These are phyloP conservation scores for Iberis pinnata DNA, from an alignment of 345 rosid species.

Conservation along the genomic window DNA sequence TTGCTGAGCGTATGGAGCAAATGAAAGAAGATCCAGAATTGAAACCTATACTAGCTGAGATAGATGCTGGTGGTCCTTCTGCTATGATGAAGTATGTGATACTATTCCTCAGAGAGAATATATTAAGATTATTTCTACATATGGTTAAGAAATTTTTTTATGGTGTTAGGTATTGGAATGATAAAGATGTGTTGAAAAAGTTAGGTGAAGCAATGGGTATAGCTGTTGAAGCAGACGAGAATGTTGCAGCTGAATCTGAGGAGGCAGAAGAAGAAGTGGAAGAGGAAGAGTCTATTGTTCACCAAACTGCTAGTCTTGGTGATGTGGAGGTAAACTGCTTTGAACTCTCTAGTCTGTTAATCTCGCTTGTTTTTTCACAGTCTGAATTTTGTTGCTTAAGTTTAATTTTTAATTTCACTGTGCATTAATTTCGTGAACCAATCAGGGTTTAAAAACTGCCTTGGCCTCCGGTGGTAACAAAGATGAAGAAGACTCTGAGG, in stretches of 20 bases:
- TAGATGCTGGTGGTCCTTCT: conserved; percentile 78
- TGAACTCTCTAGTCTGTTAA: no score
- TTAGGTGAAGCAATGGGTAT: conserved; percentile 97
- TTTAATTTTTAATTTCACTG: no score
- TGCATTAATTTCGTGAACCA: no score
- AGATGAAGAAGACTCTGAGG: conserved; percentile 94
- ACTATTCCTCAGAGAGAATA: background rate
- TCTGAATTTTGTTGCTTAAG: no score
- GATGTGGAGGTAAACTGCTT: conserved; percentile 88
- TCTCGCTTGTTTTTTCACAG: no score
- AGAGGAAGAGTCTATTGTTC: conserved; percentile 88
- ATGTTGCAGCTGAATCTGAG: conserved; percentile 47
- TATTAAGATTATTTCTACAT: no score
- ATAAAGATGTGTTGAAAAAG: conserved; percentile 76
- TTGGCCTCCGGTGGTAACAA: conserved; percentile 78
- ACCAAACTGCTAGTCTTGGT: conserved; percentile 81
- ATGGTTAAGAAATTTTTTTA: background rate
- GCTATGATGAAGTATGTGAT: conserved; percentile 81
- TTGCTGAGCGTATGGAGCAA: conserved; percentile 75
- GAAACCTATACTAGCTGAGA: conserved; percentile 78
- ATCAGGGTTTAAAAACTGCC: conserved; percentile 42
- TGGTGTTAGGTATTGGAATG: conserved; percentile 79
- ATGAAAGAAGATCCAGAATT: conserved; percentile 79
- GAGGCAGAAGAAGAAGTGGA: conserved; percentile 58
- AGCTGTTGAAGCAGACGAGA: conserved; percentile 44